Evolutionary conservation across 257 asterid genomes (phyloP).

Genomic region (Solanum sejunctum): DNA sequence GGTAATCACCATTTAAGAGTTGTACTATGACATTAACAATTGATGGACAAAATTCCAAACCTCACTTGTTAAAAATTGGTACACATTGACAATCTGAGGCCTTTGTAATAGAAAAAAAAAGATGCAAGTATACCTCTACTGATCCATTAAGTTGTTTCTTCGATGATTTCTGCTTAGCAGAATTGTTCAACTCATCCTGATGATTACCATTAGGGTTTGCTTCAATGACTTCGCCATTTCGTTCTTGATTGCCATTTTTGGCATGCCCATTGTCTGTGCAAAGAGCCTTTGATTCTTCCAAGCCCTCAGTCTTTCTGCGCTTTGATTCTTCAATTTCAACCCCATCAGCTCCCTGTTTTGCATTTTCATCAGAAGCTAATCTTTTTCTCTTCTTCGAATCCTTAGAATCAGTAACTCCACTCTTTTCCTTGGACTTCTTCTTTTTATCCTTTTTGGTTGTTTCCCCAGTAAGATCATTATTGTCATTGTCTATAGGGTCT

Average conservation of each 20-base stretch:
- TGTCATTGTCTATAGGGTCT: conserved; percentile 1
- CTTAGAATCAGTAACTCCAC: conserved; percentile 23
- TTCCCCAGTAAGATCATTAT: conserved; percentile 3
- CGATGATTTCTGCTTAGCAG: conserved; percentile 29
- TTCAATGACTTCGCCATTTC: conserved; percentile 8
- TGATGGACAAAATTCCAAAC: not conserved
- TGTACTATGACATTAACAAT: not conserved
- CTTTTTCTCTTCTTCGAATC: conserved; percentile 67
- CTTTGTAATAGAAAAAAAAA: not conserved
- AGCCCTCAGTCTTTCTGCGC: conserved; percentile 44
- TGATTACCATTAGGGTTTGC: not conserved
- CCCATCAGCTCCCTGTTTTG: conserved; percentile 22
- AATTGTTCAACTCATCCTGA: conserved; percentile 18
- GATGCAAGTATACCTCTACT: conserved; percentile 30
- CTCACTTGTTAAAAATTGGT: not conserved
- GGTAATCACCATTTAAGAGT: not conserved
- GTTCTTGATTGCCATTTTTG: not conserved
- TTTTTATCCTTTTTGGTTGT: conserved; percentile 18
- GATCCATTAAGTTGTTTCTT: conserved; percentile 30
- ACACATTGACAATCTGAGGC: not conserved
- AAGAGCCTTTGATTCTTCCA: conserved; percentile 19
- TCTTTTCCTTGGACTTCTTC: conserved; percentile 27
- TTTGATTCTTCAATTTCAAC: conserved; percentile 38
- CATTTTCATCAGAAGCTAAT: conserved; percentile 32
- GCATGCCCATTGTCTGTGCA: conserved; percentile 11